Evolutionary conservation across 2,329 filamentous ascomycete genomes (phyloP), one percentile per base, ranked within the genome.

Genomic region (Ophiocordyceps camponoti-floridani): DNA sequence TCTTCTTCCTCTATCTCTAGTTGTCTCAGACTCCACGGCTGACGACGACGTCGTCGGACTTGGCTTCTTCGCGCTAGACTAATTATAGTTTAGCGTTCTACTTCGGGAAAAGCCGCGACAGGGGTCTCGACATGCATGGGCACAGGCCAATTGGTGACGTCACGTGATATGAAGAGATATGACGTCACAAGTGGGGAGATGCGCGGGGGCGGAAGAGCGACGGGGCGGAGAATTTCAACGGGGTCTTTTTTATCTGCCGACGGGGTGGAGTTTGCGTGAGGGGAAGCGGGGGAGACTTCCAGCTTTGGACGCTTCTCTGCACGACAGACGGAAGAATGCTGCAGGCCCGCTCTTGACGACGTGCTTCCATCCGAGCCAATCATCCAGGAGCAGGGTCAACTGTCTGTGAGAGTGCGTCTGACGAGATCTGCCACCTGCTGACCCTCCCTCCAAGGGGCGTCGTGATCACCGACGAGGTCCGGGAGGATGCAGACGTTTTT

Each of bases 361-460:
- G n/a, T n/a, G n/a, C n/a, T n/a, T n/a, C n/a, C n/a, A n/a, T n/a
- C n/a, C n/a, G n/a, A n/a, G n/a, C n/a, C n/a, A n/a, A n/a, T n/a
- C n/a, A n/a, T n/a, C n/a, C n/a, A n/a, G n/a, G n/a, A n/a, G n/a
- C n/a, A n/a, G n/a, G n/a, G n/a, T n/a, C n/a, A n/a, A n/a, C n/a
- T n/a, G n/a, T n/a, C n/a, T 23, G 37, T 33, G 48, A 40, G 6
- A 30, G 40, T 7, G 47, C 58, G 51, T n/a, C 52, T 52, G 40
- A 73, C 56, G 16, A 73, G 58, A 44, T 61, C 60, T 27, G 71
- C 75, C 43, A 82, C 57, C 51, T 77, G 70, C 31, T 56, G 56
- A 14, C 79, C 79, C 47, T 73, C 67, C 54, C 71, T 55, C 75
- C 78, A 82, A 3, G 81, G 63, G 50, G 72, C 69, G 58, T 84